Evolutionary conservation across 106 monocot species (phyloP).

Genomic region (Dendrobium nobile): DNA sequence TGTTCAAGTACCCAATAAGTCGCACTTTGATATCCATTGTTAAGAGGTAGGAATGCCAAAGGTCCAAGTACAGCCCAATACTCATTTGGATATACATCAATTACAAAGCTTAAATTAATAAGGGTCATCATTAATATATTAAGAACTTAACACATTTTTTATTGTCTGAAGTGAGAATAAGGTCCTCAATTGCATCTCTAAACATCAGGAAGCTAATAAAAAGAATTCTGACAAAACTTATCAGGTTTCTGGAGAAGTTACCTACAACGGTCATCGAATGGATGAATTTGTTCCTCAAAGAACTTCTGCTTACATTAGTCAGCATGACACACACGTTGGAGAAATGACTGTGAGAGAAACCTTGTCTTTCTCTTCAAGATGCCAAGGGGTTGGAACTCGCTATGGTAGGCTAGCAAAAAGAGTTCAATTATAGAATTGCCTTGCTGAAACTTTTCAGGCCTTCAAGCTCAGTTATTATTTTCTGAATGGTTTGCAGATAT

Average conservation of each 20-base stretch:
- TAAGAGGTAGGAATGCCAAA: no score
- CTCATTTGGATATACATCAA: no score
- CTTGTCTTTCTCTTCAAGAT: slow-evolving; percentile 60
- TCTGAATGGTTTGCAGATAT: slow-evolving; percentile 12
- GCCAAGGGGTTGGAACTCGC: slow-evolving; percentile 35
- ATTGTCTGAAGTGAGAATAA: not conserved
- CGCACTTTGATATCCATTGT: no score
- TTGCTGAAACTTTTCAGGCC: not conserved
- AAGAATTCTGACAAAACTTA: not conserved
- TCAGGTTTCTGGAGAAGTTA: slow-evolving; percentile 43
- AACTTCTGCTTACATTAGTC: slow-evolving; percentile 69
- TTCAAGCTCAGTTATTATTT: not conserved
- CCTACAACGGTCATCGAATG: slow-evolving; percentile 39
- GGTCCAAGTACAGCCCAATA: no score
- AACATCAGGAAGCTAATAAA: not conserved
- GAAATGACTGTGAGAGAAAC: slow-evolving; percentile 72
- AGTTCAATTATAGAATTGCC: not conserved
- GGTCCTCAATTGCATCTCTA: not conserved
- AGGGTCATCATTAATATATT: not conserved
- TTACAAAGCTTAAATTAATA: no score
- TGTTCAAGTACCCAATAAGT: no score
- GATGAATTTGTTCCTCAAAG: slow-evolving; percentile 48
- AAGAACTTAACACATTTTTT: not conserved
- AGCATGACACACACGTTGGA: slow-evolving; percentile 57
- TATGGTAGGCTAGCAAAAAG: not conserved